Percentiles rank a stretch among this genome's conserved stretches.
Evolutionary conservation across 495 filamentous ascomycete species (phyloP).

Genomic region (Cercophora newfieldiana): DNA sequence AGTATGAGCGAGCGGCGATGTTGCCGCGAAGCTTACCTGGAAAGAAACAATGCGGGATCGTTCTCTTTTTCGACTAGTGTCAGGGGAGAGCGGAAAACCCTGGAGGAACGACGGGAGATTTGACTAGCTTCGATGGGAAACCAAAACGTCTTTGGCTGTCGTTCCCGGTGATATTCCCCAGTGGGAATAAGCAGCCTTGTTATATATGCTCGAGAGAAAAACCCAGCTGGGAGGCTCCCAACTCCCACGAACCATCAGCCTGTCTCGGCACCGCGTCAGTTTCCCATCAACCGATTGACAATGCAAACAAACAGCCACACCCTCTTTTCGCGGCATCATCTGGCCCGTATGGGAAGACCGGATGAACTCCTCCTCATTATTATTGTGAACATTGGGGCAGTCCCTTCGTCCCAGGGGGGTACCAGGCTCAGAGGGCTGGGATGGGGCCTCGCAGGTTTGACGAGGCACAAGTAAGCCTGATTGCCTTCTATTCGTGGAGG

Average conservation of each 20-base stretch:
- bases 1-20: background rate
- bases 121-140: background rate
- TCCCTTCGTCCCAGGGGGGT: background rate
- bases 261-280: background rate
- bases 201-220: background rate
- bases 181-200: slow-evolving; percentile 12
- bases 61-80: background rate
- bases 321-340: slow-evolving; percentile 13
- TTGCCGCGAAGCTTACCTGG: background rate
- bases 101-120: background rate
- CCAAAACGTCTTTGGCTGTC: background rate
- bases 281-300: background rate
- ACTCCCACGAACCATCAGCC: background rate
- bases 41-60: background rate
- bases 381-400: background rate
- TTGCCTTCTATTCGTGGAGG: slow-evolving; percentile 4
- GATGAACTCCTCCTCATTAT: slow-evolving; percentile 22
- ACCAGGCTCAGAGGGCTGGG: too few species aligned
- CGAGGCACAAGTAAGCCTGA: background rate
- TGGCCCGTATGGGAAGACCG: slow-evolving; percentile 17
- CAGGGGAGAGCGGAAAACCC: background rate
- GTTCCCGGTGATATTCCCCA: slow-evolving; percentile 5
- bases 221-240: background rate
- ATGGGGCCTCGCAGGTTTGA: background rate
- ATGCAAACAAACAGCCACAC: slow-evolving; percentile 1